phyloP scores from a whole-genome alignment of 73 alveolate species.

The Tetrahymena thermophila region DNA sequence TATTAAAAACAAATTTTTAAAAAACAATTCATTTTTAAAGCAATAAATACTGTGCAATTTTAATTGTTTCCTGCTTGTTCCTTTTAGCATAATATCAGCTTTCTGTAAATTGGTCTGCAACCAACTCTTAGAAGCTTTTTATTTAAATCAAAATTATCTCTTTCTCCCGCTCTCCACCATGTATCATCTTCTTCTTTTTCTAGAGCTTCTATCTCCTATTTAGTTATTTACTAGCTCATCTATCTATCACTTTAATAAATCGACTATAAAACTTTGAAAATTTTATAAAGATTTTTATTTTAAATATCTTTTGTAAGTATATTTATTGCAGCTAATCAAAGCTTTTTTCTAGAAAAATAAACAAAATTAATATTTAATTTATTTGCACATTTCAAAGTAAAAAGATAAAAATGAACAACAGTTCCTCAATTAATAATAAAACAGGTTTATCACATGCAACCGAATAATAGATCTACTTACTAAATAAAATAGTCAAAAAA shows the following conservation, averaged over 20 bases:
- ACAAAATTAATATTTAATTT: background rate
- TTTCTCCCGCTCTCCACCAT: slow-evolving; percentile 48
- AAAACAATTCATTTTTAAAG: background rate
- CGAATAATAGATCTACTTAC: background rate
- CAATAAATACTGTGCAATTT: background rate
- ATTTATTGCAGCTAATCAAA: background rate
- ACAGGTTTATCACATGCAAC: background rate
- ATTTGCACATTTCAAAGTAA: background rate
- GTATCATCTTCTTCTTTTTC: slow-evolving; percentile 17
- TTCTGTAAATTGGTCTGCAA: slow-evolving; percentile 43
- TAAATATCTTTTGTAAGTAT: background rate
- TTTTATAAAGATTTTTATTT: background rate
- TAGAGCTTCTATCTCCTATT: slow-evolving; percentile 7
- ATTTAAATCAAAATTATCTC: slow-evolving; percentile 32
- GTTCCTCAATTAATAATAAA: background rate
- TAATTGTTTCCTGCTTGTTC: background rate
- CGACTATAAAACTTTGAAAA: background rate
- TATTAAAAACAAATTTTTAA: background rate
- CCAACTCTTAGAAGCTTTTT: slow-evolving; percentile 44
- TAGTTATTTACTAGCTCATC: background rate
- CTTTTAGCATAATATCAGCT: slow-evolving; percentile 18
- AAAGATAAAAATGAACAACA: background rate
- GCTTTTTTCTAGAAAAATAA: background rate
- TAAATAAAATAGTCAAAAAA: background rate
- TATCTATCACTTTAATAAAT: background rate